Evolutionary conservation across 23 red algal species (phyloP), one percentile per base, ranked within the genome.

Genomic region (Gracilaria caudata): DNA sequence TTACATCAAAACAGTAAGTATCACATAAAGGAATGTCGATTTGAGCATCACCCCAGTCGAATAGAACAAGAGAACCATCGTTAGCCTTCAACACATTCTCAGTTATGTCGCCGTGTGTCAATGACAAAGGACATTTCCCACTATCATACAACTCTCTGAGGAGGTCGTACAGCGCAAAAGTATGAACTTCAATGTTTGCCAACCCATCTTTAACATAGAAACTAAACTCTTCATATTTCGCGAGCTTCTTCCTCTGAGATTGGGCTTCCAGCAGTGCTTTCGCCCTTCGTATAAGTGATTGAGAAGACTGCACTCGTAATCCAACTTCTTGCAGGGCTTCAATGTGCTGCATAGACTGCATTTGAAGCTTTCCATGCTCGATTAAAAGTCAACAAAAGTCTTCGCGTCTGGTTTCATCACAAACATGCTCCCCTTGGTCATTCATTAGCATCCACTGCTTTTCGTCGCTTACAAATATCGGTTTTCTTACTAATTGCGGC

Each of bases 401-500:
- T 7, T 8, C 58, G 9, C 26, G 49, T 53, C 60, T 65, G 20
- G 1, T 65, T 23, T 64, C 37, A 32, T 61, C 24, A 7, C 37
- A 26, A 7, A 80, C 33, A 13, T n/a, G 8, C 38, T 80, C 53
- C 19, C 53, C 77, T 39, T 80, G 19, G 28, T 80, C 77, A 21
- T 59, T 45, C 77, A 80, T 80, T n/a, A 80, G 51, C 77, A 80
- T 80, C 77, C 77, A 80, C 7, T 80, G 34, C 51, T 80, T 64
- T 44, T 80, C 77, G 3, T 80, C 51, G 11, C 61, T 61, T 9
- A 80, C 77, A 63, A 23, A 36, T 23, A 80, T 36, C 37, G 53
- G 77, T 33, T 80, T 58, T 25, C 54, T 7, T 19, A 80, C 77
- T 17, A 80, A 21, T 0, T 61, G 35, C 43, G 77, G 77, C 51